phyloP scores from a whole-genome alignment of 148 eudicot species.

The Chenopodium quinoa region DNA sequence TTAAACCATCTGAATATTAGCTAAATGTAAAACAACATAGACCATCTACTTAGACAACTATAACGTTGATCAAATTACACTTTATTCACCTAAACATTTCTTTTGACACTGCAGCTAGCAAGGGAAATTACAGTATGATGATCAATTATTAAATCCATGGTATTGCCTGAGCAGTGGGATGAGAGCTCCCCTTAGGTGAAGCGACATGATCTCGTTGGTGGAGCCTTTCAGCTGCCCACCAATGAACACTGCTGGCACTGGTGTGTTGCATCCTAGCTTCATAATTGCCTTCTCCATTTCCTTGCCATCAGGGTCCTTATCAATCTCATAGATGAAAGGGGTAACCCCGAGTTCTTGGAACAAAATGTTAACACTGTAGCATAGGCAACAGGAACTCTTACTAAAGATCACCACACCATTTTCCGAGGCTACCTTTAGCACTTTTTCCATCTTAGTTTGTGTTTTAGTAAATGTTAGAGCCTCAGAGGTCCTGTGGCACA shows the following conservation, averaged over 20 bases:
- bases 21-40: slow-evolving; percentile 15
- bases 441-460: slow-evolving; percentile 58
- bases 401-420: slow-evolving; percentile 84
- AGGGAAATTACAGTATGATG: background rate
- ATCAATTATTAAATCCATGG: slow-evolving; percentile 31
- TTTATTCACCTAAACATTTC: slow-evolving; percentile 24
- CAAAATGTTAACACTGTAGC: slow-evolving; percentile 76
- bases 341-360: slow-evolving; percentile 70
- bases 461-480: background rate
- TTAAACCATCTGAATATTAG: background rate
- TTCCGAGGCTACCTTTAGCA: slow-evolving; percentile 53
- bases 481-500: slow-evolving; percentile 21
- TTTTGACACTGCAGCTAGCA: slow-evolving; percentile 13
- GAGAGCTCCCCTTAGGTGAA: slow-evolving; percentile 70
- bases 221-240: slow-evolving; percentile 70
- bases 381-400: slow-evolving; percentile 82
- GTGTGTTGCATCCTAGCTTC: slow-evolving; percentile 62
- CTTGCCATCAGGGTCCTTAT: slow-evolving; percentile 66
- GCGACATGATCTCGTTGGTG: slow-evolving; percentile 95
- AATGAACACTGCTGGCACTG: slow-evolving; percentile 81
- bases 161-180: slow-evolving; percentile 57
- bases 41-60: slow-evolving; percentile 25
- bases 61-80: slow-evolving; percentile 19
- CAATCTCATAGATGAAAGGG: slow-evolving; percentile 60
- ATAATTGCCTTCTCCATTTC: slow-evolving; percentile 78